phyloP scores from a whole-genome alignment of 192 early-diverging fungal genomes.

The Dispira parvispora region DNA sequence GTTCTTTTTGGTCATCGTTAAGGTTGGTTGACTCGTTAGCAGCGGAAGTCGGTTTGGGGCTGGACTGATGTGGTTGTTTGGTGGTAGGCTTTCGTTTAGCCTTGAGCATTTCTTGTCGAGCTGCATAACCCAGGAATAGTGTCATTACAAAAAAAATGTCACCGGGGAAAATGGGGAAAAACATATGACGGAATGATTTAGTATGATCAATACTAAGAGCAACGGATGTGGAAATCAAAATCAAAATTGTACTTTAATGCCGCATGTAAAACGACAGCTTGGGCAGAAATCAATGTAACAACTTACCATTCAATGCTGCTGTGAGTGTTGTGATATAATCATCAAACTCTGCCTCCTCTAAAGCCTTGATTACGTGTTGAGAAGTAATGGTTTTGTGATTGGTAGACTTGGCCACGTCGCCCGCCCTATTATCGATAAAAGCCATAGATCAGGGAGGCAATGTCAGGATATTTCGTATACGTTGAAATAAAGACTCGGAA shows the following conservation, averaged over 20 bases:
- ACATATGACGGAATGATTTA: neutral
- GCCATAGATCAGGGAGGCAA: neutral
- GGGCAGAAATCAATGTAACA: neutral
- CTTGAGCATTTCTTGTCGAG: neutral
- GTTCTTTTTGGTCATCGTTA: neutral
- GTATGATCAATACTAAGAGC: neutral
- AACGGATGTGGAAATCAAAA: neutral
- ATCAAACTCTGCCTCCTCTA: neutral
- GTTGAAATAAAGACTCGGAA: no score
- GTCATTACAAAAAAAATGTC: neutral
- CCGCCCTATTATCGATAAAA: neutral
- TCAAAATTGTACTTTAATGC: neutral
- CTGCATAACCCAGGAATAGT: neutral
- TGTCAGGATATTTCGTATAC: no score
- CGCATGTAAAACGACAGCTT: neutral
- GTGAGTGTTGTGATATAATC: neutral
- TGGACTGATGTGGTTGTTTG: neutral
- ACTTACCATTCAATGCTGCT: neutral
- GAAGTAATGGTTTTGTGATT: neutral
- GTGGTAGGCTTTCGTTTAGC: neutral
- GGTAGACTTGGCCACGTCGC: constrained; percentile 2
- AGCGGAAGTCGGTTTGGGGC: neutral
- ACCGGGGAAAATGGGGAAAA: neutral
- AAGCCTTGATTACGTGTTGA: neutral
- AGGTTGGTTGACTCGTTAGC: neutral